A percentile compares a stretch with the other conserved stretches of the same genome.
These are phyloP conservation scores for Platanthera zijinensis DNA, from an alignment of 106 monocot species.

Conservation along the genomic window DNA sequence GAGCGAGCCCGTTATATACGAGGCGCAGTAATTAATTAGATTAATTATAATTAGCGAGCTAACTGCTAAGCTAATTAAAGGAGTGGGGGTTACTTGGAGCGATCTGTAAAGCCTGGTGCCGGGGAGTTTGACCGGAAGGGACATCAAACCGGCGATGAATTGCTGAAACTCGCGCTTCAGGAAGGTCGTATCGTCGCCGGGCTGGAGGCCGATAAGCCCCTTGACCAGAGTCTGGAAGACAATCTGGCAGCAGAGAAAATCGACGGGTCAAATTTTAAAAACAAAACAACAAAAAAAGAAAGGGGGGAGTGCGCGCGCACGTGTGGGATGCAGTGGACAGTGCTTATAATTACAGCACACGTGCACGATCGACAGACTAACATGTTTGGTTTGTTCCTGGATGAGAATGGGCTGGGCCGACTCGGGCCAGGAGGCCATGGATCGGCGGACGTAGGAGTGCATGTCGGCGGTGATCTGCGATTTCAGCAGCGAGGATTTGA, in stretches of 20 bases:
- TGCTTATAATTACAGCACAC: neutral
- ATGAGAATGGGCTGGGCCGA: slow-evolving; percentile 37
- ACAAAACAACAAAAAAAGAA: neutral
- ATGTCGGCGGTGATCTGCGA: slow-evolving; percentile 60
- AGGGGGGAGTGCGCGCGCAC: slow-evolving; percentile 33
- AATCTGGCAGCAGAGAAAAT: slow-evolving; percentile 36
- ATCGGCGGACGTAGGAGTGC: slow-evolving; percentile 26
- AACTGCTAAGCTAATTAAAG: neutral
- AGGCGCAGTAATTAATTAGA: neutral
- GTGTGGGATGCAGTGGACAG: slow-evolving; percentile 17
- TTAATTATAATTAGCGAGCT: neutral
- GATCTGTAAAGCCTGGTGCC: slow-evolving; percentile 72
- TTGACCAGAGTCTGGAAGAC: slow-evolving; percentile 73
- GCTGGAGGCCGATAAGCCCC: slow-evolving; percentile 66
- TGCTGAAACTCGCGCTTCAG: slow-evolving; percentile 72
- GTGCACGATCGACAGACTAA: slow-evolving; percentile 23
- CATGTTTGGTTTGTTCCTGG: slow-evolving; percentile 72
- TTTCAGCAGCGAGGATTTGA: slow-evolving; percentile 67
- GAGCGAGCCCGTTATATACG: neutral
- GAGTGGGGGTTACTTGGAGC: slow-evolving; percentile 38
- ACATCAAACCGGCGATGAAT: slow-evolving; percentile 89
- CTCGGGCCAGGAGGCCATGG: slow-evolving; percentile 49
- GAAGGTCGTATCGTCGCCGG: slow-evolving; percentile 57
- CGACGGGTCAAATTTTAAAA: neutral
- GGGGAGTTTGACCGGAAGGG: slow-evolving; percentile 76